These are phyloP conservation scores for Cerrena zonata DNA, from an alignment of 1,284 basidiomycete species.

Conservation along the genomic window DNA sequence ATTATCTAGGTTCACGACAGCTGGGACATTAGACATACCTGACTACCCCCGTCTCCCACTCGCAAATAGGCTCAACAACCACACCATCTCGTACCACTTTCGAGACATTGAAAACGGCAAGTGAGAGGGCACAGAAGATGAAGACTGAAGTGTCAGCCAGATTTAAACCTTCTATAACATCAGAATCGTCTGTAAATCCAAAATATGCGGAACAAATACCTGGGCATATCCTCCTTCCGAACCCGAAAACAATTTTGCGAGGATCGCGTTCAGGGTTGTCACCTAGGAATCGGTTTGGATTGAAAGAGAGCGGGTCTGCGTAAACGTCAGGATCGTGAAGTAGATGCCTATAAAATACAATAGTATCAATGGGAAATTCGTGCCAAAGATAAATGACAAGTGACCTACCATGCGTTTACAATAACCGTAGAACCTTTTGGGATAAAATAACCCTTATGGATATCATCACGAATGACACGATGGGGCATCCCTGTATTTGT, in stretches of 20 bases:
- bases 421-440: constrained; percentile 28
- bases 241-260: constrained; percentile 10
- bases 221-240: constrained; percentile 12
- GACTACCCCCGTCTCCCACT: constrained; percentile 25
- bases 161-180: constrained; percentile 30
- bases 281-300: constrained; percentile 3
- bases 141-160: constrained; percentile 30
- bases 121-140: constrained; percentile 25
- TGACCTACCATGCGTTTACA: constrained; percentile 32
- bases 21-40: constrained; percentile 14
- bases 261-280: constrained; percentile 1
- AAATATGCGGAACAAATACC: background rate
- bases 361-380: background rate
- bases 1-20: background rate
- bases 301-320: background rate
- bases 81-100: constrained; percentile 15
- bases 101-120: constrained; percentile 25
- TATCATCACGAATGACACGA: constrained; percentile 25
- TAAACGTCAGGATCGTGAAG: background rate
- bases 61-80: constrained; percentile 27
- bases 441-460: constrained; percentile 21
- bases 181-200: constrained; percentile 7
- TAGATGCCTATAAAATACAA: background rate
- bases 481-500: constrained; percentile 21
- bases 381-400: background rate